Percentiles rank a stretch among this genome's conserved stretches.
phyloP scores from a whole-genome alignment of 257 asterid species.

The Solanum ahanhuiri region DNA sequence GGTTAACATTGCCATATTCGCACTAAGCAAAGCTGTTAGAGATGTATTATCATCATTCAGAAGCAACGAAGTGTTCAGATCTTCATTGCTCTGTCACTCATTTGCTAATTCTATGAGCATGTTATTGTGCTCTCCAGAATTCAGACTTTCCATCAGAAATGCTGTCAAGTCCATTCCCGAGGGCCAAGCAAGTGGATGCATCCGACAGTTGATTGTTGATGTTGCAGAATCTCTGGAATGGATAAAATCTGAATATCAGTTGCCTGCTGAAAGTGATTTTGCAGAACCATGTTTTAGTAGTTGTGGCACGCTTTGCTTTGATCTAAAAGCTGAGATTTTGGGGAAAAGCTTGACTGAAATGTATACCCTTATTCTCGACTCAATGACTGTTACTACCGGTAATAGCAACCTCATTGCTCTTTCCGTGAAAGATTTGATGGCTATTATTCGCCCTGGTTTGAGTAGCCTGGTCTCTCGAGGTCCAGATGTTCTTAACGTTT shows the following conservation, averaged over 20 bases:
- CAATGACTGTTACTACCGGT: conserved; percentile 67
- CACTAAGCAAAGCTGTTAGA: conserved; percentile 73
- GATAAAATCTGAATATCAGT: conserved; percentile 38
- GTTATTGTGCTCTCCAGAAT: conserved; percentile 53
- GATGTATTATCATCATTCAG: conserved; percentile 21
- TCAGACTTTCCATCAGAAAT: conserved; percentile 57
- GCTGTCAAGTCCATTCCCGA: conserved; percentile 79
- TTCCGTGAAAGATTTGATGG: conserved; percentile 51
- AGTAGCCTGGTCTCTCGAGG: conserved; percentile 31
- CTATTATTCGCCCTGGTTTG: conserved; percentile 38
- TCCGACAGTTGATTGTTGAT: conserved; percentile 48
- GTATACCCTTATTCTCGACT: conserved; percentile 58
- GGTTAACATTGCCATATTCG: conserved; percentile 63
- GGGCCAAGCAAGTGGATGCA: conserved; percentile 84
- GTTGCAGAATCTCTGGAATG: conserved; percentile 61
- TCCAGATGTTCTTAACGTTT: conserved; percentile 24
- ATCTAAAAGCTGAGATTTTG: conserved; percentile 49
- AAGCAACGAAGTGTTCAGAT: conserved; percentile 18
- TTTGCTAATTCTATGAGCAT: conserved; percentile 43
- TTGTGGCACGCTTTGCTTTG: conserved; percentile 13
- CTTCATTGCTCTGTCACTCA: conserved; percentile 17
- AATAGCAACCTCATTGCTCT: conserved; percentile 58
- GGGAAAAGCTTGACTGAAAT: conserved; percentile 66
- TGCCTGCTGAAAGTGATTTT: conserved; percentile 18
- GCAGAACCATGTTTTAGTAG: conserved; percentile 12